Evolutionary conservation across 352 stramenopile species (phyloP).

Genomic region (Globisporangium okanoganense): DNA sequence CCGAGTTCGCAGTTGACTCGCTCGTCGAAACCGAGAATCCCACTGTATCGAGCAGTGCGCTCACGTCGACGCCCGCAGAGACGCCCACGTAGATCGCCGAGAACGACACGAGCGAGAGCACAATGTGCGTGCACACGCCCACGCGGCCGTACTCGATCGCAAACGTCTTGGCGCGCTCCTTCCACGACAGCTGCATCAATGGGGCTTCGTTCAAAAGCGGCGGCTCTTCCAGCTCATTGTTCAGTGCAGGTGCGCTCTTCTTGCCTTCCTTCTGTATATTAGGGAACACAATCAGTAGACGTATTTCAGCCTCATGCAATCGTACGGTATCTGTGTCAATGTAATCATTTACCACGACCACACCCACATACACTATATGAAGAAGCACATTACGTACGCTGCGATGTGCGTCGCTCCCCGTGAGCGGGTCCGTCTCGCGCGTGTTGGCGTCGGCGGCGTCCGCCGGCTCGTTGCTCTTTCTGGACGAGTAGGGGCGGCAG

Average conservation of each 20-base stretch:
- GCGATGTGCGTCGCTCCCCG: conserved; percentile 14
- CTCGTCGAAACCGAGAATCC: conserved; percentile 38
- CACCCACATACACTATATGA: neutral
- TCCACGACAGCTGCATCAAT: conserved; percentile 39
- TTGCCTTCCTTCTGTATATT: neutral
- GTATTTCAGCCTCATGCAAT: too few species aligned
- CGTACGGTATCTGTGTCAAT: too few species aligned
- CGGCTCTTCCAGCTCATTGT: neutral
- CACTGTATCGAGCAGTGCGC: conserved; percentile 38
- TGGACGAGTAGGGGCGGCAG: conserved; percentile 37
- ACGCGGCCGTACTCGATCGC: conserved; percentile 79
- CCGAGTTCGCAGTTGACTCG: conserved; percentile 51
- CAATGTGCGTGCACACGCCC: conserved; percentile 69
- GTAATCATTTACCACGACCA: neutral
- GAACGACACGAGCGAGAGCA: conserved; percentile 71
- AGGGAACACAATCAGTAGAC: too few species aligned
- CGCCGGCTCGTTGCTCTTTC: conserved; percentile 15
- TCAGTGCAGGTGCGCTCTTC: neutral
- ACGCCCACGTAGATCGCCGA: conserved; percentile 72
- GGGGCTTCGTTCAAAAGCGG: conserved; percentile 6
- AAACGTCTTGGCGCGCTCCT: conserved; percentile 74
- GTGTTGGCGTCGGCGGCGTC: conserved; percentile 16
- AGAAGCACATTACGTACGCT: conserved; percentile 16
- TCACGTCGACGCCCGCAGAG: conserved; percentile 68
- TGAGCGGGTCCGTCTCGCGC: conserved; percentile 37